Evolutionary conservation across 2,329 filamentous ascomycete species (phyloP), one percentile per base, ranked within the genome.

Genomic region (Hypoxylon sp.): DNA sequence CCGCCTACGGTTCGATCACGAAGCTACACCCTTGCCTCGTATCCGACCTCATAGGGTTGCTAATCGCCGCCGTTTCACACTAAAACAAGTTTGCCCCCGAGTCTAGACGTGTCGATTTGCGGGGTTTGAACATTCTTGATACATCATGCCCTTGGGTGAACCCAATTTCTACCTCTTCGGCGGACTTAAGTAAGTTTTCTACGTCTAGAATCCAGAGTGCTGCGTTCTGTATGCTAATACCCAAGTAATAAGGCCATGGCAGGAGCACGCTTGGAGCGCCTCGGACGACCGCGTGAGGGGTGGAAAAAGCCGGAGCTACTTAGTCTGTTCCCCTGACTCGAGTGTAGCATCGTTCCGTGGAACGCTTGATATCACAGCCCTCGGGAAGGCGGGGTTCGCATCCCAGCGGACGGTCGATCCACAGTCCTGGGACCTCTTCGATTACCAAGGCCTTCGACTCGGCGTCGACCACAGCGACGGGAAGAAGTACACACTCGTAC

Each of bases 321-420:
- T 88, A n/a, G 78, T 77, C 45, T 78, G 79, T 51, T 65, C 75
- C 19, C 61, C 66, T 2, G 63, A 43, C 5, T 57, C 68, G 28
- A 65, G 67, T 4, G 65, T 74, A 79, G 88, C 90, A 78, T 60
- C 84, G 79, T 94, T 94, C 80, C 80, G 87, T 69, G 93, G 93
- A 2, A 82, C 83, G 23, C 84, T 96, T 19, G 92, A 96, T 79
- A 93, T 90, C 69, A 85, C 85, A 58, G 89, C 91, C 0, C 87
- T 96, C 0, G 92, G 92, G 25, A 92, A 92, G 30, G 93, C 93
- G 0, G 93, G 93, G 4, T 96, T 97, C 76, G 93, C 93, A 9
- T 93, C 90, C 3, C 93, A 95, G 77, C 87, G 90, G 50, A 93
- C 90, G 3, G 84, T 83, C 41, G 87, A 89, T 6, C 80, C 85